Base-by-base conservation (phyloP, 129 eudicot genomes). In the Centella asiatica region DNA sequence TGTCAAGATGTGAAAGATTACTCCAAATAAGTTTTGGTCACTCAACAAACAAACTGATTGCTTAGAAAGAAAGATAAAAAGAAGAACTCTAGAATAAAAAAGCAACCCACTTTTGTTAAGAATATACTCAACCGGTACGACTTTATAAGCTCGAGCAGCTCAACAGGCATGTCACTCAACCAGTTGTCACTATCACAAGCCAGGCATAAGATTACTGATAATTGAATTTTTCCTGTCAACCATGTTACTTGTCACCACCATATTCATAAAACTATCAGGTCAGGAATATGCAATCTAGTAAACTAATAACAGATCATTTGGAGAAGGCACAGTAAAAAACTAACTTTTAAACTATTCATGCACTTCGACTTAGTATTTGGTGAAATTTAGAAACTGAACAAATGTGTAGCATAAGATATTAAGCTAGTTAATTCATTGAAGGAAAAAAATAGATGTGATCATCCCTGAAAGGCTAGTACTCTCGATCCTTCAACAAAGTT, bases 71-170 rank as follows among this genome's bases (percentile, higher is more conserved):
- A 46, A 29, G 40, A 55, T 24, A 64, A 32, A 40, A 45, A 57
- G 28, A 28, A n/a, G 69, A 57, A 29, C 25, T 54, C 36, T 25
- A 69, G 48, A 58, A 63, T 40, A 64, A 64, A 68, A 55, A 1
- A 73, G 56, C 37, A 71, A 65, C 95, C 78, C 77, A 90, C 98
- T 78, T 84, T 78, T 60, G 92, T 83, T 26, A 77, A 70, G 72
- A 80, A 87, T 70, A 92, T 80, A 72, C 80, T 80, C 90, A 87
- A 80, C 73, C 84, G 85, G 83, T 81, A 81, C 18, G 68, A 39
- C 26, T 76, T 68, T 75, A 85, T 66, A 55, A 93, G 85, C 78
- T 87, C 92, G 39, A 72, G 64, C 50, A 93, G 77, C 44, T 72
- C 88, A 64, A 62, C 72, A 20, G 86, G 86, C 40, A 82, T 75